Percentiles rank a stretch among this genome's conserved stretches.
These are phyloP conservation scores for Collybia sp. DNA, from an alignment of 768 basidiomycete species.

Conservation along the genomic window DNA sequence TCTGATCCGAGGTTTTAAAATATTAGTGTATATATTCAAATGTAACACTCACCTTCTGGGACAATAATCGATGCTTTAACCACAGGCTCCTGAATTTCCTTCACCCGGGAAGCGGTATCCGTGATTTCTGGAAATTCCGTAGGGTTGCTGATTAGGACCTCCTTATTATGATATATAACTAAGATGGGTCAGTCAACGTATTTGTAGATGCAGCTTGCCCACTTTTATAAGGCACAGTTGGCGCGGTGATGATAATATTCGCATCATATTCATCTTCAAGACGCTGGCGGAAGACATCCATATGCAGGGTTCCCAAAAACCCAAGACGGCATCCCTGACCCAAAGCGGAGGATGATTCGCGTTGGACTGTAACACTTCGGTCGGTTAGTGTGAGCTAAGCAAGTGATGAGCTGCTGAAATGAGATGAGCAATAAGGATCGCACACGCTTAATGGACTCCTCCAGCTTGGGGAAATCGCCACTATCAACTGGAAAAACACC, in stretches of 20 bases:
- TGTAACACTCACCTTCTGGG: constrained; percentile 64
- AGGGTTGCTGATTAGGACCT: constrained; percentile 80
- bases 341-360: constrained; percentile 90
- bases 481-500: constrained; percentile 93
- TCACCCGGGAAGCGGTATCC: constrained; percentile 57
- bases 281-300: constrained; percentile 94
- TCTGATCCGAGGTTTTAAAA: constrained; percentile 36
- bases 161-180: constrained; percentile 73
- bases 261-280: constrained; percentile 96
- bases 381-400: constrained; percentile 77
- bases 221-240: constrained; percentile 94
- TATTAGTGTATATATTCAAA: too few relatives aligned
- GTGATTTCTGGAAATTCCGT: constrained; percentile 88
- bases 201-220: constrained; percentile 9
- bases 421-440: constrained; percentile 14
- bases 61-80: constrained; percentile 93
- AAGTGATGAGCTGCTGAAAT: constrained; percentile 8
- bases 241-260: constrained; percentile 92
- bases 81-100: constrained; percentile 85
- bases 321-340: constrained; percentile 95
- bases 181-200: constrained; percentile 3
- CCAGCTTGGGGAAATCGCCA: constrained; percentile 87
- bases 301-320: constrained; percentile 92
- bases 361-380: constrained; percentile 83
- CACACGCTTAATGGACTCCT: constrained; percentile 92